phyloP scores from a whole-genome alignment of 2,329 filamentous ascomycete genomes.

The Calonectria montana region DNA sequence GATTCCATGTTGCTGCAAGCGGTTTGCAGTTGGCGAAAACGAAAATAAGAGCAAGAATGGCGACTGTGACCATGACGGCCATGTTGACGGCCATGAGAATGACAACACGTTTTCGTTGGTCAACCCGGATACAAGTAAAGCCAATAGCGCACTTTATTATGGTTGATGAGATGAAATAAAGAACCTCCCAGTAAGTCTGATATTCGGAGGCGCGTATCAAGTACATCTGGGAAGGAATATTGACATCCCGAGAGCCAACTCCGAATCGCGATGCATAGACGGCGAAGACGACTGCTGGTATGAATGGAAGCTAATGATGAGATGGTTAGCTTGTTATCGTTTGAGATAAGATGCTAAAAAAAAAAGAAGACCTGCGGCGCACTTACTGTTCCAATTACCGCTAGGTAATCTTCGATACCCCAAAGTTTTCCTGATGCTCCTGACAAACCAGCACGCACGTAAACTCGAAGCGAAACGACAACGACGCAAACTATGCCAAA shows the following conservation, averaged over 20 bases:
- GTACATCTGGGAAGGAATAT: not conserved
- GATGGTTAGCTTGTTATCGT: not conserved
- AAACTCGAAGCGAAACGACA: not conserved
- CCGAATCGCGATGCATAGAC: not conserved
- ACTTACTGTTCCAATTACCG: not conserved
- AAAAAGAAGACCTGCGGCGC: too few species aligned
- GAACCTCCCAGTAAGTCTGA: conserved; percentile 1
- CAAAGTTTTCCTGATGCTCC: not conserved
- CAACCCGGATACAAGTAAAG: not conserved
- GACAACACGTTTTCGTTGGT: not conserved
- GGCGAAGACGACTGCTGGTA: not conserved
- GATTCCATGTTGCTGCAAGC: not conserved
- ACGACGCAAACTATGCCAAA: not conserved
- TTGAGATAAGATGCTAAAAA: not conserved
- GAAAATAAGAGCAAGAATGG: not conserved
- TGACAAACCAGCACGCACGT: not conserved
- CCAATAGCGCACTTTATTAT: not conserved
- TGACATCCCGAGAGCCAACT: not conserved
- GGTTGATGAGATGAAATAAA: not conserved
- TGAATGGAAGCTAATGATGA: not conserved
- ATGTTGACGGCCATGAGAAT: not conserved
- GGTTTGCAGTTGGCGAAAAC: not conserved
- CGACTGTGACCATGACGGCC: not conserved
- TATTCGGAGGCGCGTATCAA: not conserved
- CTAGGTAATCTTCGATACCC: not conserved